These are phyloP conservation scores for Staphylotrichum longicolle DNA, from an alignment of 495 filamentous ascomycete genomes.

Conservation along the genomic window DNA sequence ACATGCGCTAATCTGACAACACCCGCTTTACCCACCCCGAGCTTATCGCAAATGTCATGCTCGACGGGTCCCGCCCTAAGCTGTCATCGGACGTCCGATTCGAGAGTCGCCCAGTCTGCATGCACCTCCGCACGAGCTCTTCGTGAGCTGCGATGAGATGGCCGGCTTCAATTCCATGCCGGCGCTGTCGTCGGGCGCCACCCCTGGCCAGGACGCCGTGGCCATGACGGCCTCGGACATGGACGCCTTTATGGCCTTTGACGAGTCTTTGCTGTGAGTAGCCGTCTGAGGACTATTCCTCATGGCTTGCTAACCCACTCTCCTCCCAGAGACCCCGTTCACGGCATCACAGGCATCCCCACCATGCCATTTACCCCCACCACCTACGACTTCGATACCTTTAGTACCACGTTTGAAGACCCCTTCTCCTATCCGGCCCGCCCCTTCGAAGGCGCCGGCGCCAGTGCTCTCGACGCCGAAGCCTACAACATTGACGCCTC, in stretches of 20 bases:
- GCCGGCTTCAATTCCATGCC: conserved; percentile 50
- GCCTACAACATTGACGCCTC: conserved; percentile 37
- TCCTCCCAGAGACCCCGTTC: conserved; percentile 41
- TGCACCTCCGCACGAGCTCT: conserved; percentile 4
- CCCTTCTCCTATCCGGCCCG: conserved; percentile 56
- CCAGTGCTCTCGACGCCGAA: conserved; percentile 39
- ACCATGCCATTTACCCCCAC: conserved; percentile 49
- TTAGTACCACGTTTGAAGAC: conserved; percentile 63
- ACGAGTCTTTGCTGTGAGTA: conserved; percentile 48
- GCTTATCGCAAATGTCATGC: conserved; percentile 13
- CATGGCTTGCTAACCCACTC: background rate
- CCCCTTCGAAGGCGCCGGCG: conserved; percentile 36
- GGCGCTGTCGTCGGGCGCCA: conserved; percentile 38
- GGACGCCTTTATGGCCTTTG: conserved; percentile 44
- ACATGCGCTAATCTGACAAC: no score
- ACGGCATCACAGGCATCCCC: conserved; percentile 48
- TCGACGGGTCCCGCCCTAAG: background rate
- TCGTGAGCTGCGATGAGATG: conserved; percentile 45
- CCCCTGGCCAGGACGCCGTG: conserved; percentile 40
- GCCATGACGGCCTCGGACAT: conserved; percentile 38
- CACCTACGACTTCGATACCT: conserved; percentile 55
- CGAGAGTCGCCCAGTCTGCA: background rate
- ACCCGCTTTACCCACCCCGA: background rate
- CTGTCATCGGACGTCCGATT: conserved; percentile 3
- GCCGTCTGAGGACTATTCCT: background rate